A percentile compares a stretch with the other conserved stretches of the same genome.
Conservation (phyloP, 2,329 filamentous ascomycete species). For the Hirsutella thompsonii region DNA sequence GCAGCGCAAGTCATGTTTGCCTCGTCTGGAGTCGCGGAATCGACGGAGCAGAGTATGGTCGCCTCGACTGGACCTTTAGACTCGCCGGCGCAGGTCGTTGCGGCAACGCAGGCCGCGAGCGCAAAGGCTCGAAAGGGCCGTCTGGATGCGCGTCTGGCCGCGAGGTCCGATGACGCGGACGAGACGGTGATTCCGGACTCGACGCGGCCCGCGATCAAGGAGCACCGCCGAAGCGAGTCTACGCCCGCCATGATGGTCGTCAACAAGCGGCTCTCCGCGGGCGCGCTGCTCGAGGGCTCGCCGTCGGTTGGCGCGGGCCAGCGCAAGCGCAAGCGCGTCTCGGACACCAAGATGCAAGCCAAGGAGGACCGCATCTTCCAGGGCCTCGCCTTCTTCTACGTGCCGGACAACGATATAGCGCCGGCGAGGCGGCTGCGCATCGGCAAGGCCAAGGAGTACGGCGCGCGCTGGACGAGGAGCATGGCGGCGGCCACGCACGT, state of each 20-base stretch:
- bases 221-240: slow-evolving; percentile 14
- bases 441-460: slow-evolving; percentile 59
- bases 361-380: slow-evolving; percentile 46
- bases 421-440: slow-evolving; percentile 58
- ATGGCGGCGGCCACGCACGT: slow-evolving; percentile 59
- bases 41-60: too few relatives aligned
- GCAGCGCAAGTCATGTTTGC: too few relatives aligned
- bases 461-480: slow-evolving; percentile 55
- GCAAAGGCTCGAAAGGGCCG: slow-evolving; percentile 16
- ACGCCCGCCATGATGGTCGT: slow-evolving; percentile 14
- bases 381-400: slow-evolving; percentile 56
- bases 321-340: slow-evolving; percentile 33
- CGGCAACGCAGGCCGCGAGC: too few relatives aligned
- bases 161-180: slow-evolving; percentile 8
- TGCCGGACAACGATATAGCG: slow-evolving; percentile 67
- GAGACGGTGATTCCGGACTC: slow-evolving; percentile 17
- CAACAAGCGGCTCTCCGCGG: slow-evolving; percentile 2
- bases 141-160: slow-evolving; percentile 7
- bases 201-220: slow-evolving; percentile 6
- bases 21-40: too few relatives aligned
- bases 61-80: too few relatives aligned
- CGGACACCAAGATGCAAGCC: slow-evolving; percentile 29
- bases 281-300: slow-evolving; percentile 12
- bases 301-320: slow-evolving; percentile 13
- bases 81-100: too few relatives aligned